phyloP scores from a whole-genome alignment of 2,329 filamentous ascomycete species.

The Diaporthe citri region DNA sequence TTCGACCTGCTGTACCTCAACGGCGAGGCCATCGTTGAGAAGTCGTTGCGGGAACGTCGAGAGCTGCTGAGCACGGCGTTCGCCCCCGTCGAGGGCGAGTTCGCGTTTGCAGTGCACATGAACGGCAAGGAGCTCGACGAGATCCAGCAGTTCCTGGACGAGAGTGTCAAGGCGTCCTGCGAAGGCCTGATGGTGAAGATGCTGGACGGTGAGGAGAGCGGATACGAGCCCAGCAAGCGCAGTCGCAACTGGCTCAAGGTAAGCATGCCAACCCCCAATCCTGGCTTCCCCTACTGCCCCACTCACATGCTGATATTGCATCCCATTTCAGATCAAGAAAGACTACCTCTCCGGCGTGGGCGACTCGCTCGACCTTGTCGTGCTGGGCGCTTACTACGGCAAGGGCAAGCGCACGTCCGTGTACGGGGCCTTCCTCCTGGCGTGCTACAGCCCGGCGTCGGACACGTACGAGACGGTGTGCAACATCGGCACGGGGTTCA shows the following conservation, averaged over 20 bases:
- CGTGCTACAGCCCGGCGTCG: conserved; percentile 85
- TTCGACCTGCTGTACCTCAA: conserved; percentile 96
- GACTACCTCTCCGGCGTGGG: conserved; percentile 95
- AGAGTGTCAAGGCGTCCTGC: conserved; percentile 94
- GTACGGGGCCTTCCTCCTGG: conserved; percentile 95
- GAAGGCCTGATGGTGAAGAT: conserved; percentile 99
- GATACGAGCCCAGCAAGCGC: conserved; percentile 95
- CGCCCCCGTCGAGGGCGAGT: conserved; percentile 85
- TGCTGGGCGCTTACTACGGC: conserved; percentile 93
- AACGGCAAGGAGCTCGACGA: conserved; percentile 91
- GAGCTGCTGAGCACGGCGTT: conserved; percentile 82
- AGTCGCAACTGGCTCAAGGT: conserved; percentile 99
- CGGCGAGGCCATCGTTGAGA: conserved; percentile 89
- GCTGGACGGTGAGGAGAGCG: conserved; percentile 91
- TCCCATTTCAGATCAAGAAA: conserved; percentile 82
- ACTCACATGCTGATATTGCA: conserved; percentile 40
- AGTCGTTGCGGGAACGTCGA: conserved; percentile 85
- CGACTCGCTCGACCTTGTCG: conserved; percentile 95
- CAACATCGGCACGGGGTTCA: conserved; percentile 98
- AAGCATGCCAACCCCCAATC: conserved; percentile 43
- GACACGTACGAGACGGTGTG: conserved; percentile 95
- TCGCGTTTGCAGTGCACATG: conserved; percentile 88
- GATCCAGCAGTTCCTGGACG: conserved; percentile 92
- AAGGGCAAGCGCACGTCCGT: conserved; percentile 96
- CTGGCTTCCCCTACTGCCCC: background rate